Evolutionary conservation across 257 asterid species (phyloP).

Genomic region (Perilla frutescens): DNA sequence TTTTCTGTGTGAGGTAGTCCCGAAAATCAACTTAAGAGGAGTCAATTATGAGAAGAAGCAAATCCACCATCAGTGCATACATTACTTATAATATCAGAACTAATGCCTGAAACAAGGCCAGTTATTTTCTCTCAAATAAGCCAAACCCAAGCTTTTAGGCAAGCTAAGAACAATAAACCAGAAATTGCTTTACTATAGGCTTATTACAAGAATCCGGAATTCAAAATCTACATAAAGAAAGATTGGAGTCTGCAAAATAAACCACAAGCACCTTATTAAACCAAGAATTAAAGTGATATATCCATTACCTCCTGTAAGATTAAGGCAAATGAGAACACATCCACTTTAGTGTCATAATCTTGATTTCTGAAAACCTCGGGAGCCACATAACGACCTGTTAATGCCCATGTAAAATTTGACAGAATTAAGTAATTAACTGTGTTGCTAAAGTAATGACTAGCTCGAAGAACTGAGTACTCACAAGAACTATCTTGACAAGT

Average conservation of each 20-base stretch:
- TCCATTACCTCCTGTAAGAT: constrained; percentile 86
- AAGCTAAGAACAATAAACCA: no score
- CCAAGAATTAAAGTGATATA: constrained; percentile 11
- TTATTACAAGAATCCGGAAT: neutral
- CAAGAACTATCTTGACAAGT: constrained; percentile 63
- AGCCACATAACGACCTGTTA: constrained; percentile 89
- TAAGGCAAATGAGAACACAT: constrained; percentile 91
- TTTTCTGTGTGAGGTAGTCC: no score
- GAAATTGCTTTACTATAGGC: neutral
- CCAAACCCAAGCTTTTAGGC: neutral
- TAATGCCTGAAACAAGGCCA: neutral
- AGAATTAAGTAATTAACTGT: neutral
- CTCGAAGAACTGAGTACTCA: constrained; percentile 46
- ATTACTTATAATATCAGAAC: neutral
- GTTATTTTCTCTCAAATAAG: neutral
- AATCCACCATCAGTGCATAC: constrained; percentile 1
- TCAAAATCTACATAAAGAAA: neutral
- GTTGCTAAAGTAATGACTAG: neutral
- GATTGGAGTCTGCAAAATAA: neutral
- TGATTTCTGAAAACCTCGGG: constrained; percentile 86
- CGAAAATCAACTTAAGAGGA: no score
- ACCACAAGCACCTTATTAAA: neutral
- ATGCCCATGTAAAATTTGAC: constrained; percentile 20
- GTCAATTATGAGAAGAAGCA: neutral
- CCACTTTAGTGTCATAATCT: constrained; percentile 94